A percentile compares a stretch with the other conserved stretches of the same genome.
phyloP scores from a whole-genome alignment of 495 filamentous ascomycete genomes.

The Penicillium antarcticum region DNA sequence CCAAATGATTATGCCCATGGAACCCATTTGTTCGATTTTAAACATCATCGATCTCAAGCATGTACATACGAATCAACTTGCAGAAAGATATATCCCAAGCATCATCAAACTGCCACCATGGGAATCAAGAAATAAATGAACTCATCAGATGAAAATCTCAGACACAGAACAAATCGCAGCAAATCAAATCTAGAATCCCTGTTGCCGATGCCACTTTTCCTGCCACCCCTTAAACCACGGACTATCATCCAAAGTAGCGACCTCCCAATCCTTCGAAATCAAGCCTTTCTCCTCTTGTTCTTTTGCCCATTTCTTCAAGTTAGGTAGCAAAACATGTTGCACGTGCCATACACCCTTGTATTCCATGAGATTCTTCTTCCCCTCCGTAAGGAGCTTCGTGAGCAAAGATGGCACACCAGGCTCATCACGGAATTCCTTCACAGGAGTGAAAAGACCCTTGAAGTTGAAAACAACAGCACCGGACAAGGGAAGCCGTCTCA shows the following conservation, averaged over 20 bases:
- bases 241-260: conserved; percentile 72
- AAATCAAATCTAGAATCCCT: conserved; percentile 55
- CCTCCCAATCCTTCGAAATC: conserved; percentile 63
- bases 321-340: conserved; percentile 70
- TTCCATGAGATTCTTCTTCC: conserved; percentile 70
- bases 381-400: conserved; percentile 64
- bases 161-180: too few relatives aligned
- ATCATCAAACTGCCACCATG: too few relatives aligned
- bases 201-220: conserved; percentile 75
- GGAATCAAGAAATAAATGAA: too few relatives aligned
- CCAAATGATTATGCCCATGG: too few relatives aligned
- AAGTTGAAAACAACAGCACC: conserved; percentile 84
- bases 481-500: conserved; percentile 75
- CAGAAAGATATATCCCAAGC: too few relatives aligned
- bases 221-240: conserved; percentile 83
- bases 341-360: conserved; percentile 89
- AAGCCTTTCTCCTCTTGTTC: conserved; percentile 69
- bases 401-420: conserved; percentile 68
- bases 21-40: too few relatives aligned
- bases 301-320: conserved; percentile 60
- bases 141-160: too few relatives aligned
- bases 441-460: conserved; percentile 81
- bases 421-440: conserved; percentile 71
- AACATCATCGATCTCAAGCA: too few relatives aligned
- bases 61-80: too few relatives aligned